Base-by-base conservation (phyloP, 768 basidiomycete genomes). In the Pisolithus microcarpus region DNA sequence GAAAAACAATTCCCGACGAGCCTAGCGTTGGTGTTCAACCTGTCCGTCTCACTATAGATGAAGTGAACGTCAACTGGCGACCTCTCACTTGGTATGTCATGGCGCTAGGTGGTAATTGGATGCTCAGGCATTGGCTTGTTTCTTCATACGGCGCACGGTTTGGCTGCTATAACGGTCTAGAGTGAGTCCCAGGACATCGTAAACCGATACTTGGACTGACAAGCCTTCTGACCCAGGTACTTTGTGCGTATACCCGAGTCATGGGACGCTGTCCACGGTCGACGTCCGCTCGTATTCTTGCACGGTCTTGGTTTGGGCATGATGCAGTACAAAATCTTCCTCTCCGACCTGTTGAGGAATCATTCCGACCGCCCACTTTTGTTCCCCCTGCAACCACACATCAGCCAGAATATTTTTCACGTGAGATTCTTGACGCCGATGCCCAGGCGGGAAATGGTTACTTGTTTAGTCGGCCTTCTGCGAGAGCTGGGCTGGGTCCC, bases 241-340 rank as follows among this genome's bases (percentile, higher is more conserved):
- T 72, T 92, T 23, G 65, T 92, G 19, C 81, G 86, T 39, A 70
- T 84, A 34, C 92, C 93, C 2, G 59, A 68, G 7, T 65, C 71
- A 13, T 92, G 90, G 89, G 72, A 82, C 42, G 66, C 79, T 3
- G 63, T 65, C 16, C 73, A 63, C 38, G 82, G 79, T 23, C 75
- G 74, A 28, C 77, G 80, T 38, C 93, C 93, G 0, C 67, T 94
- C 36, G 76, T 96, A 15, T 91, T 93, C 62, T 65, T 91, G 36
- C 92, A 96, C 60, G 94, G 94, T 3, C 79, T 98, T 1, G 93
- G 93, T 9, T 75, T 94, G 45, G 92, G 92, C 3, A 66, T 90
- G 10, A 60, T 82, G 18, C 86, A 88, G 59, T 89, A 93, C 62
- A 70, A 77, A 38, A 55, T 70, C n/a, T 68, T 87, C 53, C 69